Base-by-base conservation (phyloP, 2,329 filamentous ascomycete genomes). In the Lasiodiplodia theobromae region DNA sequence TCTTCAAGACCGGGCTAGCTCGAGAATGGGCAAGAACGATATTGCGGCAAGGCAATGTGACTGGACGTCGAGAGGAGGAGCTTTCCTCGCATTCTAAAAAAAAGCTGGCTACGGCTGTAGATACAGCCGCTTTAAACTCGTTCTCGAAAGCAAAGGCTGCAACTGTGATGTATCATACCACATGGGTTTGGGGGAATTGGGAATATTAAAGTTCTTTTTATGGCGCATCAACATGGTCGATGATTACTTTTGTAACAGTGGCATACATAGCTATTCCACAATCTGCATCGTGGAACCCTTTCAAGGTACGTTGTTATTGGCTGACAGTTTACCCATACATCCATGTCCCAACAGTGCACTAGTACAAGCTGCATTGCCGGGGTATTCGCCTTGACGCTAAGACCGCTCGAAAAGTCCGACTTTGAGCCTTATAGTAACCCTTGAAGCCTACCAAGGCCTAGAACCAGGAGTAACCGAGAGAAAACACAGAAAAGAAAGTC, bases 101-200 rank as follows among this genome's bases (percentile, higher is more conserved):
- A 52, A 64, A 38, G 31, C 16, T 38, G 47, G 60, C 37, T 31
- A n/a, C 28, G 60, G 60, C 38, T 34, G 7, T 31, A 12, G 18
- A 34, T 18, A 51, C 34, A 34, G 28, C 47, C 28, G 12, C 40
- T n/a, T 52, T 25, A 52, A 64, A 18, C 51, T 38, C 31, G 21
- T 38, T 23, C 21, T 51, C 40, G 58, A 62, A 52, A 63, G 58
- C 40, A 60, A 37, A 23, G 58, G 60, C 60, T 38, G n/a, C 44
- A 18, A 25, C 51, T 64, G 44, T 23, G 60, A 40, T 64, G 60
- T 64, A 64, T 64, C 60, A 64, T 64, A 64, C 47, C 47, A 53
- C 51, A 64, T 47, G 60, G 60, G 34, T 64, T 63, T 47, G 38
- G 18, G 58, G 60, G 31, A 47, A 52, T 25, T 25, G 60, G 60